A percentile compares a stretch with the other conserved stretches of the same genome.
These are phyloP conservation scores for Fusarium guadeloupense DNA, from an alignment of 2,329 filamentous ascomycete genomes.

Conservation along the genomic window DNA sequence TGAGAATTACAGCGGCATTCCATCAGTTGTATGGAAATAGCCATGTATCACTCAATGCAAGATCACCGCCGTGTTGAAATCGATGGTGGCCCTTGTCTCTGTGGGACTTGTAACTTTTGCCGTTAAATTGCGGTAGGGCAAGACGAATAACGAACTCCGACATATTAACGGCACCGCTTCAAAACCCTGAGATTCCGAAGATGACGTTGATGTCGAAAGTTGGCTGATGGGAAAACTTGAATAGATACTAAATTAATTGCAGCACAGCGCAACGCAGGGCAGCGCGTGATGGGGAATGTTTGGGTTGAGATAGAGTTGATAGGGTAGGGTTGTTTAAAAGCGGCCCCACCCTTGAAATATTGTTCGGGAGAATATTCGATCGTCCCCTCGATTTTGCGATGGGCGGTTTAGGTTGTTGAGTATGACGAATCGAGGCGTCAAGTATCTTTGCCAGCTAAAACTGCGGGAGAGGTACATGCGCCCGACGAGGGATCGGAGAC, in stretches of 20 bases:
- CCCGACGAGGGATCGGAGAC: background rate
- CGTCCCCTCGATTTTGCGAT: conserved; percentile 27
- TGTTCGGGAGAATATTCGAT: conserved; percentile 25
- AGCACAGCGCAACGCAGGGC: too few relatives aligned
- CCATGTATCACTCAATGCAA: conserved; percentile 1
- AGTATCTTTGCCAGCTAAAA: background rate
- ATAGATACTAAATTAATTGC: conserved; percentile 5
- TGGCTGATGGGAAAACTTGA: conserved; percentile 10
- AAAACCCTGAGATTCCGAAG: background rate
- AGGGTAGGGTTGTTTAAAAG: conserved; percentile 2
- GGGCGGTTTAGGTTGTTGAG: conserved; percentile 14
- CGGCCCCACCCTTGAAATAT: conserved; percentile 10
- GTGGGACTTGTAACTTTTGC: background rate
- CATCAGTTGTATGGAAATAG: background rate
- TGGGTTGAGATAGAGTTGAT: conserved; percentile 3
- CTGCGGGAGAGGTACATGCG: conserved; percentile 9
- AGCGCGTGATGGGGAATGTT: conserved; percentile 19
- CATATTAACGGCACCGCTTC: too few relatives aligned
- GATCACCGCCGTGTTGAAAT: background rate
- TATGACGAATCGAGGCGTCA: conserved; percentile 14
- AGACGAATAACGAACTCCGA: background rate
- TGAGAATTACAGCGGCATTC: background rate
- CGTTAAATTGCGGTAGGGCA: background rate
- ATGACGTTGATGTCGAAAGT: conserved; percentile 22
- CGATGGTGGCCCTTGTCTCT: background rate